phyloP scores from a whole-genome alignment of 495 filamentous ascomycete species.

The Staphylotrichum longicolle region DNA sequence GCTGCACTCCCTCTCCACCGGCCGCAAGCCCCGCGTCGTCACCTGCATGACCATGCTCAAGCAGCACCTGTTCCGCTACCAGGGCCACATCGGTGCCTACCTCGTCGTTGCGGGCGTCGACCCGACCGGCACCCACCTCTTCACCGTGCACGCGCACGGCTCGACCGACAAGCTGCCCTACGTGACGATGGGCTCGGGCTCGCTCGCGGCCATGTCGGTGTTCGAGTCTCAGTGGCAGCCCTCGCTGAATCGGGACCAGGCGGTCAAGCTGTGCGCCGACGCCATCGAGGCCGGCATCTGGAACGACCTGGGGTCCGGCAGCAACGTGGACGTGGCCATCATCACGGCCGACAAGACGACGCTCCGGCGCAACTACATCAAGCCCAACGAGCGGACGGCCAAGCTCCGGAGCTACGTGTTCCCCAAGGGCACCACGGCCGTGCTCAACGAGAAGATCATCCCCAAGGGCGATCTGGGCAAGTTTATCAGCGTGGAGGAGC shows the following conservation, averaged over 20 bases:
- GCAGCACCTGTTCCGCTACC: constrained; percentile 97
- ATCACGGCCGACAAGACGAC: constrained; percentile 93
- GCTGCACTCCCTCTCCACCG: constrained; percentile 90
- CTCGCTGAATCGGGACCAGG: constrained; percentile 72
- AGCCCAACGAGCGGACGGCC: constrained; percentile 83
- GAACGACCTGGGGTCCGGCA: constrained; percentile 96
- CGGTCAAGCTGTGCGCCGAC: constrained; percentile 75
- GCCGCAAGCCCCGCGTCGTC: constrained; percentile 93
- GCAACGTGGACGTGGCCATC: constrained; percentile 94
- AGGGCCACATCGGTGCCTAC: constrained; percentile 97
- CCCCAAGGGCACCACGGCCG: constrained; percentile 82
- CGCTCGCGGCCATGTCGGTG: constrained; percentile 93
- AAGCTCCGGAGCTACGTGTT: constrained; percentile 95
- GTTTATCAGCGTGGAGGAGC: constrained; percentile 87
- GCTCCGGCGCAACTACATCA: constrained; percentile 84
- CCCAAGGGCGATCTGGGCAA: constrained; percentile 90
- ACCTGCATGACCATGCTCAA: constrained; percentile 99
- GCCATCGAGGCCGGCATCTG: constrained; percentile 98
- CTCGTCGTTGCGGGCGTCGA: constrained; percentile 97
- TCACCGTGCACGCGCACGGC: constrained; percentile 98
- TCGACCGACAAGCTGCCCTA: constrained; percentile 99
- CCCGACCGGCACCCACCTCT: constrained; percentile 92
- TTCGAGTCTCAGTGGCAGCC: constrained; percentile 97
- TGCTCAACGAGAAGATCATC: constrained; percentile 90
- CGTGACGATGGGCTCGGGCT: constrained; percentile 98